These are phyloP conservation scores for Candida namnaoensis DNA, from an alignment of 805 yeast species.

Conservation along the genomic window DNA sequence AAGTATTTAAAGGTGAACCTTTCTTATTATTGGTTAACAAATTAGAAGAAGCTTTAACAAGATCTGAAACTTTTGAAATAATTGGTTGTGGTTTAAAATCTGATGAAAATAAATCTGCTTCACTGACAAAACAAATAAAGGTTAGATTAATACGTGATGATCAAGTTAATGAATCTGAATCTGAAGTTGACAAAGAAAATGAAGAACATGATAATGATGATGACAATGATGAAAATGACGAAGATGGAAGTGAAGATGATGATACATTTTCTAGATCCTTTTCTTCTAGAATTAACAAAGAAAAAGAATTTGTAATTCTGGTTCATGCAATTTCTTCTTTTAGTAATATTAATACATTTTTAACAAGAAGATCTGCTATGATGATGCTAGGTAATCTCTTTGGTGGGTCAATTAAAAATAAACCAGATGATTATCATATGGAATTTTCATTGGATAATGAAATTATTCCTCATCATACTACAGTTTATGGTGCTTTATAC, in stretches of 20 bases:
- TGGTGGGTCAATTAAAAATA: background rate
- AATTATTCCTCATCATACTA: conserved; percentile 52
- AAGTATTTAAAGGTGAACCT: conserved; percentile 25
- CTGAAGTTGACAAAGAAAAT: conserved; percentile 6
- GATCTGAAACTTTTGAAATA: conserved; percentile 69
- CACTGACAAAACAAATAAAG: conserved; percentile 66
- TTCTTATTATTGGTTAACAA: conserved; percentile 41
- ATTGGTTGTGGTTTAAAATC: conserved; percentile 28
- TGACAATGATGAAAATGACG: conserved; percentile 1
- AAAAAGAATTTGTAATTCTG: conserved; percentile 23
- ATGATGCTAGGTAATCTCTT: conserved; percentile 14
- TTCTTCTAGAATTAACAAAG: conserved; percentile 5
- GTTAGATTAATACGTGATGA: conserved; percentile 40
- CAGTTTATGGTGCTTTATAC: conserved; percentile 70
- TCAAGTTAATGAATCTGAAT: conserved; percentile 7
- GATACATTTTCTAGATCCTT: background rate
- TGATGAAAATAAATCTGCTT: conserved; percentile 37
- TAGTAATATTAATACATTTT: conserved; percentile 32
- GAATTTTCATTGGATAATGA: conserved; percentile 55
- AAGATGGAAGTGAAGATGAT: conserved; percentile 3
- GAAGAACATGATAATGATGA: conserved; percentile 2
- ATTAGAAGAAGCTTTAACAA: conserved; percentile 64
- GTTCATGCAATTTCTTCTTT: conserved; percentile 49
- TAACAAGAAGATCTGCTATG: conserved; percentile 26
- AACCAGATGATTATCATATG: conserved; percentile 25